Evolutionary conservation across 2,329 filamentous ascomycete genomes (phyloP).

Genomic region (Sporothrix inflata): DNA sequence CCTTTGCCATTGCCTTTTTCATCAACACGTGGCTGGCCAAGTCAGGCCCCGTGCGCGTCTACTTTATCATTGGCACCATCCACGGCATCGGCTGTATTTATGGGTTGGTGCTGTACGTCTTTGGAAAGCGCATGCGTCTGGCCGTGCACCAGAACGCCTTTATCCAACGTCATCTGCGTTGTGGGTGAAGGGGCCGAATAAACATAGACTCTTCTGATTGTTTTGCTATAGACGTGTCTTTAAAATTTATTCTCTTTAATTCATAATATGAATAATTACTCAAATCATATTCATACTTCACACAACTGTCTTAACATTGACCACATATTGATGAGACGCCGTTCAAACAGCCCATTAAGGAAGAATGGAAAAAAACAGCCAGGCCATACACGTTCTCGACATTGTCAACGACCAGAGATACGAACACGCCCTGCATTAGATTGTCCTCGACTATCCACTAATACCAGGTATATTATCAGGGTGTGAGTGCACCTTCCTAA

Average conservation of each 20-base stretch:
- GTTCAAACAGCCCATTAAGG: not conserved
- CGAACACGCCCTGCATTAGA: not conserved
- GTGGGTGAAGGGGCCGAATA: not conserved
- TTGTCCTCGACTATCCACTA: not conserved
- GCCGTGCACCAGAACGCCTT: constrained; percentile 28
- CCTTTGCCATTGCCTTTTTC: constrained; percentile 31
- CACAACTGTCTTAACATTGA: too few species aligned
- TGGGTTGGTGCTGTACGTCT: constrained; percentile 29
- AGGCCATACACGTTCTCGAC: not conserved
- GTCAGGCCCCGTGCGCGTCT: constrained; percentile 27
- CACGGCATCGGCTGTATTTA: constrained; percentile 30
- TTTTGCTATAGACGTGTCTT: too few species aligned
- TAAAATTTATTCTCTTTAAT: too few species aligned
- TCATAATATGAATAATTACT: too few species aligned
- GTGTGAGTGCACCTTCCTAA: constrained; percentile 12
- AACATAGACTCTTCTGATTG: too few species aligned
- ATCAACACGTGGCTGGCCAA: constrained; percentile 27
- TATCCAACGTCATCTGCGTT: constrained; percentile 24
- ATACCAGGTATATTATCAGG: not conserved
- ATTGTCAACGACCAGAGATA: not conserved
- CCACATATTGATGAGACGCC: not conserved
- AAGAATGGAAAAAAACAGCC: not conserved
- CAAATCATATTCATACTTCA: too few species aligned
- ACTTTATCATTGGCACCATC: constrained; percentile 31
- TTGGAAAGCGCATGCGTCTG: constrained; percentile 24